Evolutionary conservation across 2,329 filamentous ascomycete species (phyloP).

Genomic region (Aspergillus sp.): DNA sequence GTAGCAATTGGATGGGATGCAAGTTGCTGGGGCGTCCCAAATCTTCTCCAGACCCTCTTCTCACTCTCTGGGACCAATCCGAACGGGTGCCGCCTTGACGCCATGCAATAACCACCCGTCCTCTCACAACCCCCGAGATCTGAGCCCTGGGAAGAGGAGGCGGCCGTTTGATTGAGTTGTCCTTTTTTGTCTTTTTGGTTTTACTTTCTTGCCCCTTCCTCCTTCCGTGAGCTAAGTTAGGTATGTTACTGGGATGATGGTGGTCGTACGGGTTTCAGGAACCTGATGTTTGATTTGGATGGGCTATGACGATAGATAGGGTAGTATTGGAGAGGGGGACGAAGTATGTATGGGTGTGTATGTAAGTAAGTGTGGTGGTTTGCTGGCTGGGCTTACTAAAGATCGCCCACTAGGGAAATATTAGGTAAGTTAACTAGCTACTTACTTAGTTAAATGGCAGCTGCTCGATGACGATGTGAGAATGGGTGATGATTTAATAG

Average conservation of each 20-base stretch:
- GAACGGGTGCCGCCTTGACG: conserved; percentile 6
- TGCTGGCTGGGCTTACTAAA: background rate
- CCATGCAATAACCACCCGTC: conserved; percentile 16
- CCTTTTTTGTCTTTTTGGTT: background rate
- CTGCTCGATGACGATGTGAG: background rate
- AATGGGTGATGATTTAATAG: background rate
- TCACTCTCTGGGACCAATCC: conserved; percentile 3
- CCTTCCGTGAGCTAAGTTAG: background rate
- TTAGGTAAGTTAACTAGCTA: background rate
- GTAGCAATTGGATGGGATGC: conserved; percentile 12
- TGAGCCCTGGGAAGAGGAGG: conserved; percentile 10
- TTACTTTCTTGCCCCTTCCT: background rate
- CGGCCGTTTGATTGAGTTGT: conserved; percentile 9
- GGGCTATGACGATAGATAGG: no score
- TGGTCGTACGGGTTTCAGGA: no score
- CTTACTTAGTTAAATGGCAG: background rate
- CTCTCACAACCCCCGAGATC: conserved; percentile 11
- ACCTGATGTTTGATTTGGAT: no score
- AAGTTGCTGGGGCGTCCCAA: conserved; percentile 4
- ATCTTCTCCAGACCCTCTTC: conserved; percentile 14
- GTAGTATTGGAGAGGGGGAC: no score
- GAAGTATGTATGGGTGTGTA: no score
- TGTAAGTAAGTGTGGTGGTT: background rate
- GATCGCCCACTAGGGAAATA: background rate
- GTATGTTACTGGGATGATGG: no score